Base-by-base conservation (phyloP, 2,329 filamentous ascomycete genomes). In the Bisporella sp. region DNA sequence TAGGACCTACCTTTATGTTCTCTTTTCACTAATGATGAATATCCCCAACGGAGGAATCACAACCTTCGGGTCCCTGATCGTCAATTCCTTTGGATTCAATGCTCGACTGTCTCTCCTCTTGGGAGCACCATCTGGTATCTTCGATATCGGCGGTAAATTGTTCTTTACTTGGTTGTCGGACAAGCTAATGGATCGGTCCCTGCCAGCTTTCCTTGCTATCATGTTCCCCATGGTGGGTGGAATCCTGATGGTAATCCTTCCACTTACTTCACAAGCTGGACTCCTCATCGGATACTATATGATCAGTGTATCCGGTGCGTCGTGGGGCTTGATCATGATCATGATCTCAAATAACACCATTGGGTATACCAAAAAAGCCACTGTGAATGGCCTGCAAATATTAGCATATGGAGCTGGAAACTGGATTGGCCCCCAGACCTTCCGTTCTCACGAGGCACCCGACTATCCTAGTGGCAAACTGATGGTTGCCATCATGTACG, bases 201-300 rank as follows among this genome's bases (percentile, higher is more conserved):
- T 60, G 5, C 59, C 60, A 35, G 60, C 61, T 28, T 56, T 57
- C 9, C 51, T 63, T n/a, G 60, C 60, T 5, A 63, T 62, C 31
- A 52, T 39, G 35, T 11, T 39, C 13, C 56, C 59, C 4, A 61
- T 64, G 56, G 46, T 62, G 7, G 57, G 59, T 28, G 59, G 59
- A 32, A 60, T 62, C 46, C 58, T 62, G 53, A 62, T 64, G 60
- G 59, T 63, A 28, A 47, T 48, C 12, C 58, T 62, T 32, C 60
- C 60, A 8, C 47, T 55, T 3, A 9, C 11, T 2, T n/a, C 28
- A 30, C 11, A 51, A 39, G 35, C 9, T 39, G 35, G 9, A 39
- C 35, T 39, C 35, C 53, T 68, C 3, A 59, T 60, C 3, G 60
- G 63, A 9, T 67, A 68, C 56, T 68, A 68, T 47, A 53, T 61